Conservation (phyloP, 2,329 filamentous ascomycete species). For the Exophiala bonariae region DNA sequence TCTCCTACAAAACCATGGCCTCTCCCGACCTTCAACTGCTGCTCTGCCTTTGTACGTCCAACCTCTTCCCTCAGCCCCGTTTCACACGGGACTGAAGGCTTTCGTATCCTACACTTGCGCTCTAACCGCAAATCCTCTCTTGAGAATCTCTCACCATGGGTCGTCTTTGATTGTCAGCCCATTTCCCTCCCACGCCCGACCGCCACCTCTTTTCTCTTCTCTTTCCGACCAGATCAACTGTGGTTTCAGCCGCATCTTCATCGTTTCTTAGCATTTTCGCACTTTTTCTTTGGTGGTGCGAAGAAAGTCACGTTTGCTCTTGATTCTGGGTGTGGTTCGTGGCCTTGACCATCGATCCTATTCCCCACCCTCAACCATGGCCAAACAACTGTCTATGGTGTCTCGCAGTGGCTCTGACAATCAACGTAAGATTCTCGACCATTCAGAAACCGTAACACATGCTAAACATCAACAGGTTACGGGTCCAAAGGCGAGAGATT, state of each 20-base stretch:
- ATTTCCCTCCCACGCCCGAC: conserved; percentile 17
- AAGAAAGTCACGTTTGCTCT: conserved; percentile 3
- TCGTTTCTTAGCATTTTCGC: conserved; percentile 20
- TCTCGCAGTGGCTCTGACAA: conserved; percentile 49
- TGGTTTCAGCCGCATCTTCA: conserved; percentile 22
- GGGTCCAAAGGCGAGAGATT: conserved; percentile 88
- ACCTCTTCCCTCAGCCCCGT: conserved; percentile 38
- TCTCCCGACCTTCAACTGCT: conserved; percentile 7
- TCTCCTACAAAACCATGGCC: conserved; percentile 24
- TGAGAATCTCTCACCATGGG: conserved; percentile 28
- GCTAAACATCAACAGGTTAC: conserved; percentile 65
- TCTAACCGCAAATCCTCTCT: conserved; percentile 14
- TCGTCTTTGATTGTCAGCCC: conserved; percentile 29
- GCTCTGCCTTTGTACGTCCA: conserved; percentile 20
- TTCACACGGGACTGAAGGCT: conserved; percentile 46
- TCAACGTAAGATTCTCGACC: conserved; percentile 44
- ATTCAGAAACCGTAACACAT: background rate
- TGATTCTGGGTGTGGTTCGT: conserved; percentile 2
- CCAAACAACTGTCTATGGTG: conserved; percentile 38
- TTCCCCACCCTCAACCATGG: conserved; percentile 10
- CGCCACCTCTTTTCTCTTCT: conserved; percentile 4
- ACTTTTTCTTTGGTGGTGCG: conserved; percentile 4
- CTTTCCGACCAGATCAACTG: conserved; percentile 23
- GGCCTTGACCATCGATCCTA: background rate
- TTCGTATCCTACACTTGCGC: conserved; percentile 16